Base-by-base conservation (phyloP, 768 basidiomycete species). In the Sarcomyxa edulis region DNA sequence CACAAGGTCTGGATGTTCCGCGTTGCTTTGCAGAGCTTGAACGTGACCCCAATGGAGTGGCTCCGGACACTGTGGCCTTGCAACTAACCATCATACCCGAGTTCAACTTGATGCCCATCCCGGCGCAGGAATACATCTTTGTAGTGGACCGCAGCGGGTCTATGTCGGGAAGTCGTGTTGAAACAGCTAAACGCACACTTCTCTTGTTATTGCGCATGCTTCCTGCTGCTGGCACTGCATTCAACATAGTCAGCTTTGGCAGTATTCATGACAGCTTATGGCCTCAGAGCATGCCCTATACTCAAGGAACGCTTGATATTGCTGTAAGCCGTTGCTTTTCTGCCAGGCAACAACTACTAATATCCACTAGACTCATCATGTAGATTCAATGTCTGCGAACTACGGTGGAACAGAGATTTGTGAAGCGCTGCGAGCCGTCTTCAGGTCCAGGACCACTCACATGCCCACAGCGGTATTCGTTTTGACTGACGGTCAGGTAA, bases 191-290 rank as follows among this genome's bases (percentile, higher is more conserved):
- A 44, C 42, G 52, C 21, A 72, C 76, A 0, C 54, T 81, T 22
- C 32, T 33, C 0, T 59, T 74, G 45, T 49, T 83, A 1, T 57
- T 83, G 11, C 65, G 61, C 5, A 61, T 76, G 48, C 59, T 82
- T 3, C 75, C 78, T 0, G 40, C 29, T 18, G 25, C 44, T 0
- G 59, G 59, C 3, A 70, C 76, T 0, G 47, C 35, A 1, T 76
- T 83, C 61, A 83, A 83, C 36, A 61, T 83, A n/a, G 63, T 75
- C 38, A 71, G 69, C 37, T 83, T 82, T 47, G 76, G 74, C 0
- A 33, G 1, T 7, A 0, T 8, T 0, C 52, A 52, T 5, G 43
- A 41, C 4, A 31, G 49, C 6, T 46, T 77, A 3, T 76, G 70
- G 70, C 16, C 25, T 0, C 29, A 16, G 0, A 69, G 72, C 37